A percentile compares a stretch with the other conserved stretches of the same genome.
These are phyloP conservation scores for Cunninghamia lanceolata DNA, from an alignment of 75 land plant genomes.

Conservation along the genomic window DNA sequence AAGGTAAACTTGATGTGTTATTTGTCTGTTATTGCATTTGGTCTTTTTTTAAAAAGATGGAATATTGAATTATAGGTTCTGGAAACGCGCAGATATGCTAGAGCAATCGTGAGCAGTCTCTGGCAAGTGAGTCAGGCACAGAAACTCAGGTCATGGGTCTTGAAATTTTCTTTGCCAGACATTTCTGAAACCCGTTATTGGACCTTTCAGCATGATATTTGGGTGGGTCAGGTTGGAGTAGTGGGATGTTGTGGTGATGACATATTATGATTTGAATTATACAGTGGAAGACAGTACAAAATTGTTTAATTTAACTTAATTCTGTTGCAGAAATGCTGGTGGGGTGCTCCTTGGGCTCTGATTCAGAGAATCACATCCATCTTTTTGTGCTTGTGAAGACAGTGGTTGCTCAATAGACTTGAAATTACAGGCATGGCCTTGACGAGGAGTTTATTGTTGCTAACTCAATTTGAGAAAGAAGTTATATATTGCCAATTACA, in stretches of 20 bases:
- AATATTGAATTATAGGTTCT: conserved; percentile 52
- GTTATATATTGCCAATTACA: background rate
- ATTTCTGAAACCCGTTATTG: conserved; percentile 14
- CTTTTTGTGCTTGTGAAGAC: conserved; percentile 47
- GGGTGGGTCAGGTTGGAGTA: conserved; percentile 22
- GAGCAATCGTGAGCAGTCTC: conserved; percentile 50
- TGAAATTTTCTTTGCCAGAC: conserved; percentile 19
- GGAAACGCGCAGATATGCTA: conserved; percentile 65
- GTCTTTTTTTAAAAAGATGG: conserved; percentile 13
- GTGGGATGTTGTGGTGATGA: conserved; percentile 33
- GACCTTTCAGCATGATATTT: conserved; percentile 23
- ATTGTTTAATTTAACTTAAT: conserved; percentile 46
- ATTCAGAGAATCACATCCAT: conserved; percentile 36
- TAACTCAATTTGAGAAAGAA: conserved; percentile 6
- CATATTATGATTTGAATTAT: conserved; percentile 34
- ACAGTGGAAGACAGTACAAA: conserved; percentile 23
- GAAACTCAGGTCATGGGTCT: conserved; percentile 52
- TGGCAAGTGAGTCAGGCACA: conserved; percentile 46
- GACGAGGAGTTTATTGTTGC: background rate
- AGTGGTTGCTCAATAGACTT: conserved; percentile 24
- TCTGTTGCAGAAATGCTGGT: conserved; percentile 78
- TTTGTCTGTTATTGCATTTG: conserved; percentile 6
- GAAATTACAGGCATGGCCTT: conserved; percentile 14
- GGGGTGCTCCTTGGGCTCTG: conserved; percentile 44
- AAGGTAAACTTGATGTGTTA: conserved; percentile 3